Evolutionary conservation across 495 filamentous ascomycete genomes (phyloP), one percentile per base, ranked within the genome.

Genomic region (Tuber aestivum): DNA sequence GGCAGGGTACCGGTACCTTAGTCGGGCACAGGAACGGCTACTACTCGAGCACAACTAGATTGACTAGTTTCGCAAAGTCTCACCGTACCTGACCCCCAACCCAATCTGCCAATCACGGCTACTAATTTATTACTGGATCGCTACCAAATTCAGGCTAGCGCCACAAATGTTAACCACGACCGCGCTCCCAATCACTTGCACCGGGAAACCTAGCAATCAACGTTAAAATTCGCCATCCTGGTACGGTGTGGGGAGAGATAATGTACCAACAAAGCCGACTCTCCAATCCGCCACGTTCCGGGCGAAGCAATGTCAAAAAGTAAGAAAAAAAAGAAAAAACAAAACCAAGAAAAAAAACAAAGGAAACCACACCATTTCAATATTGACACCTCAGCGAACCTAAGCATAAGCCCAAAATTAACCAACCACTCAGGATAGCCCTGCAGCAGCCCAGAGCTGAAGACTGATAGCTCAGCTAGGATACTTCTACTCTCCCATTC

Each of bases 81-180:
- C 32, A 35, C 4, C 8, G 56, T 20, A 65, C 56, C 21, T 61
- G n/a, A n/a, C 3, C 23, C 8, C 3, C 50, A 8, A 9, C n/a
- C 50, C 10, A 14, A 8, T 10, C 3, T 32, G 56, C 23, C 27
- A n/a, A 32, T n/a, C n/a, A 61, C 16, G 12, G 5, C 5, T 65
- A 35, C 56, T 35, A 65, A 65, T 18, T 65, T 65, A 35, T 32
- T 18, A 65, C 56, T 65, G 56, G 56, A 65, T 65, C 50, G 56
- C 56, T 65, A 65, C 56, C 56, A 35, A 65, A 65, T 65, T 65
- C 27, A 65, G 56, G 56, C 56, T 35, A 65, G 56, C 56, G 56
- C 56, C 56, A 65, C 56, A 65, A 65, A 65, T 65, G 35, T 65
- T 35, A 65, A 65, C 56, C 27, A 65, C 14, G 27, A 65, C n/a